Percentiles rank a stretch among this genome's conserved stretches.
Evolutionary conservation across 2,329 filamentous ascomycete species (phyloP).

Genomic region (Fusarium buxicola): DNA sequence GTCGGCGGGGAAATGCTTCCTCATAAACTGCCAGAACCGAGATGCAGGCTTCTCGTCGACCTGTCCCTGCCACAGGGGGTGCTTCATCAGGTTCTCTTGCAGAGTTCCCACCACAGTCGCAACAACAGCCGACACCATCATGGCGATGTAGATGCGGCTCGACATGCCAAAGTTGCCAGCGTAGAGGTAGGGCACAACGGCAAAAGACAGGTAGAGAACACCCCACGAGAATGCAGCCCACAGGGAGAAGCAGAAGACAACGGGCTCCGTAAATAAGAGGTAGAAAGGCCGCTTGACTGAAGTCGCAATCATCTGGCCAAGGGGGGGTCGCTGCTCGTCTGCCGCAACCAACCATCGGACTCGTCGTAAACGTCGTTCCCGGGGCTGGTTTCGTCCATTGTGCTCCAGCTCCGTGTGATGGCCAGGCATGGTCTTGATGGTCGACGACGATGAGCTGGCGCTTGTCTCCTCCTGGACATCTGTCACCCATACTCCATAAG

Average conservation of each 20-base stretch:
- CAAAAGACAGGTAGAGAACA: conserved; percentile 86
- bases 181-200: conserved; percentile 84
- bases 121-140: conserved; percentile 74
- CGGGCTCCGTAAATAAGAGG: conserved; percentile 79
- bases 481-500: conserved; percentile 60
- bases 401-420: conserved; percentile 19
- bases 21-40: conserved; percentile 59
- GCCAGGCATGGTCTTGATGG: conserved; percentile 28
- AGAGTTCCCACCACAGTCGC: conserved; percentile 76
- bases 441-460: conserved; percentile 39
- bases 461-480: conserved; percentile 16
- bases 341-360: conserved; percentile 84
- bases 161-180: conserved; percentile 70
- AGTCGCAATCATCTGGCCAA: conserved; percentile 76
- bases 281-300: conserved; percentile 84
- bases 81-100: conserved; percentile 75
- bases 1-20: conserved; percentile 59
- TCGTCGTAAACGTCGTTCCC: conserved; percentile 52
- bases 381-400: not conserved
- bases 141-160: conserved; percentile 79
- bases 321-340: conserved; percentile 78
- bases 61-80: conserved; percentile 50
- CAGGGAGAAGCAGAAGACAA: conserved; percentile 87
- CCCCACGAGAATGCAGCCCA: conserved; percentile 95
- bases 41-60: conserved; percentile 42